phyloP scores from a whole-genome alignment of 176 grass and related monocot genomes.

The Metroxylon sagu region DNA sequence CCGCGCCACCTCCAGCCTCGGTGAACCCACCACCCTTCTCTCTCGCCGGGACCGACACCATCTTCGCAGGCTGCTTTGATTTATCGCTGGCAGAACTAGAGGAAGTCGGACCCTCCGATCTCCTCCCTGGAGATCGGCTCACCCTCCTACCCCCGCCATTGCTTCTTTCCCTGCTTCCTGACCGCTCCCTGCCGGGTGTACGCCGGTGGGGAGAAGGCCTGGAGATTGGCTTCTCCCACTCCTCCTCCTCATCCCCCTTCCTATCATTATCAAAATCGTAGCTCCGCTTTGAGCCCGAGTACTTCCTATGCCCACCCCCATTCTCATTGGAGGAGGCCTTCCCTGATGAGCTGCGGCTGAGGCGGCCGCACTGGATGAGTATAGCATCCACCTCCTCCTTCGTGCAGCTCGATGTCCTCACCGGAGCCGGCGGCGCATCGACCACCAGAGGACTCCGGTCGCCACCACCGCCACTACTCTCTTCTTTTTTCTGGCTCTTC shows the following conservation, averaged over 20 bases:
- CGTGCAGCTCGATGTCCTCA: conserved; percentile 72
- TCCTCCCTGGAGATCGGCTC: conserved; percentile 58
- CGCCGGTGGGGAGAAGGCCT: conserved; percentile 67
- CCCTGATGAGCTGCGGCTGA: conserved; percentile 84
- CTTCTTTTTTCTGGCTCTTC: conserved; percentile 17
- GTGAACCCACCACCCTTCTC: conserved; percentile 32
- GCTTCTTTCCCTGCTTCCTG: conserved; percentile 51
- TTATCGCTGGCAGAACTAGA: conserved; percentile 8
- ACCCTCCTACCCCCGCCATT: conserved; percentile 51
- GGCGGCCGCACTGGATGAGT: conserved; percentile 84
- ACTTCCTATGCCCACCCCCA: conserved; percentile 30
- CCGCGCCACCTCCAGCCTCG: conserved; percentile 7
- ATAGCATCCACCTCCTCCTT: conserved; percentile 94
- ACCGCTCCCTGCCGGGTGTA: conserved; percentile 65
- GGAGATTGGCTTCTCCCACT: conserved; percentile 29
- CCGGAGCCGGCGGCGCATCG: conserved; percentile 28
- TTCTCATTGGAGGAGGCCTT: conserved; percentile 35
- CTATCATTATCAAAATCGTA: conserved; percentile 77
- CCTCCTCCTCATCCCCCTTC: conserved; percentile 26
- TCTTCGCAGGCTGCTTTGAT: conserved; percentile 53
- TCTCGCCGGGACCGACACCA: conserved; percentile 66
- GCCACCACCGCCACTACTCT: conserved; percentile 1
- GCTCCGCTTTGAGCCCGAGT: conserved; percentile 78
- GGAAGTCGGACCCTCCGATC: conserved; percentile 20
- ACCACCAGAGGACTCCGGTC: conserved; percentile 1